Evolutionary conservation across 108 stramenopile species (phyloP).

Genomic region (Parmales sp.): DNA sequence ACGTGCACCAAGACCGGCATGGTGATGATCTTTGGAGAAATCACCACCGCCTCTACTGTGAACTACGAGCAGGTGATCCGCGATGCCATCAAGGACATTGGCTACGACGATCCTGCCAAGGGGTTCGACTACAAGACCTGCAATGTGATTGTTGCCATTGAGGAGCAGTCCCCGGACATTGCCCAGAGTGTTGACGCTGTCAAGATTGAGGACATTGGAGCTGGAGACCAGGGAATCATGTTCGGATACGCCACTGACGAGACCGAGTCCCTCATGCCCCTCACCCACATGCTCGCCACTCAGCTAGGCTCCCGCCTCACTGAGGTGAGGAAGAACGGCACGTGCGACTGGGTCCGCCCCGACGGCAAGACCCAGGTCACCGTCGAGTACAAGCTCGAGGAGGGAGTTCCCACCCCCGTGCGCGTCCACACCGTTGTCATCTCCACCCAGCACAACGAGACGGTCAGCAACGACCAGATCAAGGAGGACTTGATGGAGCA

Average conservation of each 20-base stretch:
- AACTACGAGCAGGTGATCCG: conserved; percentile 96
- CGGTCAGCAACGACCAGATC: conserved; percentile 85
- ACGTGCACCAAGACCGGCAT: conserved; percentile 94
- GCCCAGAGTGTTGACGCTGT: conserved; percentile 85
- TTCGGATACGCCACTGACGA: conserved; percentile 96
- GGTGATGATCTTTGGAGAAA: conserved; percentile 97
- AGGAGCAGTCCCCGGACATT: conserved; percentile 94
- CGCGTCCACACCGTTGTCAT: conserved; percentile 95
- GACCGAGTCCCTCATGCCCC: conserved; percentile 84
- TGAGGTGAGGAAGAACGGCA: conserved; percentile 88
- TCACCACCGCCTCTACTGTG: conserved; percentile 85
- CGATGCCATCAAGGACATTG: conserved; percentile 88
- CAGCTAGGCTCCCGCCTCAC: conserved; percentile 79
- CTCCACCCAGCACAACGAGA: conserved; percentile 90
- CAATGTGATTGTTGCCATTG: conserved; percentile 93
- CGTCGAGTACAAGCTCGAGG: conserved; percentile 75
- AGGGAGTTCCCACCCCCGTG: conserved; percentile 70
- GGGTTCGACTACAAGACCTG: conserved; percentile 94
- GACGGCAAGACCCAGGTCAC: conserved; percentile 95
- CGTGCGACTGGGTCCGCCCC: conserved; percentile 87
- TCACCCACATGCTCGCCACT: conserved; percentile 90
- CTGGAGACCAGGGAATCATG: conserved; percentile 97
- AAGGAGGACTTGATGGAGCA: conserved; percentile 90
- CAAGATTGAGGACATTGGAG: conserved; percentile 86
- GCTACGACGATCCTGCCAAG: conserved; percentile 89